A percentile compares a stretch with the other conserved stretches of the same genome.
Conservation (phyloP, 257 asterid genomes). For the Gardenia jasminoides region DNA sequence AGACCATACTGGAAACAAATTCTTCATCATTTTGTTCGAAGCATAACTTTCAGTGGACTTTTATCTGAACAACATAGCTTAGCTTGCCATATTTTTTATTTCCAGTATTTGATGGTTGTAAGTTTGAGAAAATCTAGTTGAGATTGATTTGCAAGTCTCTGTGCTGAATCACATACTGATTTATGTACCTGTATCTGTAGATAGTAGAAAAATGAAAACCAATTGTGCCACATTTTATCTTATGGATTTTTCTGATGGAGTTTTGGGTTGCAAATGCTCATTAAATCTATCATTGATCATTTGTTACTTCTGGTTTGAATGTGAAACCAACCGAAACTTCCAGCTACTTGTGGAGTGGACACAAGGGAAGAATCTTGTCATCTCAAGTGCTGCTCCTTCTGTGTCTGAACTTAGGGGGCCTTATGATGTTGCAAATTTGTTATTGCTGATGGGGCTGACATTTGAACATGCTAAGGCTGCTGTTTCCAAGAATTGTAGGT, state of each 20-base stretch:
- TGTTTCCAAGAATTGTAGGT: conserved; percentile 87
- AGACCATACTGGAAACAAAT: neutral
- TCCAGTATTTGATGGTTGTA: too few species aligned
- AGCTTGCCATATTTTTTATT: neutral
- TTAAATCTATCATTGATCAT: neutral
- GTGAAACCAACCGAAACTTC: conserved; percentile 12
- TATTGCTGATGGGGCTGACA: conserved; percentile 62
- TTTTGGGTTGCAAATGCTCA: neutral
- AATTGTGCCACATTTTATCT: neutral
- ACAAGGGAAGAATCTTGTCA: conserved; percentile 69
- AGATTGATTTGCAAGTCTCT: neutral
- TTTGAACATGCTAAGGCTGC: conserved; percentile 80
- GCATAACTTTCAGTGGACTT: neutral
- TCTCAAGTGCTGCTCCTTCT: conserved; percentile 76
- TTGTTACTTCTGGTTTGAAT: conserved; percentile 7
- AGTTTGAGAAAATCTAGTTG: neutral
- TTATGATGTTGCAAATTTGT: conserved; percentile 75
- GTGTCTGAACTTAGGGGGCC: conserved; percentile 85
- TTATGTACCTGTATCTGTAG: neutral
- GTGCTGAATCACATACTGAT: neutral
- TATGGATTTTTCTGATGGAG: neutral
- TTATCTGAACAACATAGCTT: too few species aligned
- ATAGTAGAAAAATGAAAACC: neutral
- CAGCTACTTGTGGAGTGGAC: conserved; percentile 97
- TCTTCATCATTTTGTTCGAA: too few species aligned